Conservation (phyloP, 108 stramenopile genomes). For the Cyclotella sp. region DNA sequence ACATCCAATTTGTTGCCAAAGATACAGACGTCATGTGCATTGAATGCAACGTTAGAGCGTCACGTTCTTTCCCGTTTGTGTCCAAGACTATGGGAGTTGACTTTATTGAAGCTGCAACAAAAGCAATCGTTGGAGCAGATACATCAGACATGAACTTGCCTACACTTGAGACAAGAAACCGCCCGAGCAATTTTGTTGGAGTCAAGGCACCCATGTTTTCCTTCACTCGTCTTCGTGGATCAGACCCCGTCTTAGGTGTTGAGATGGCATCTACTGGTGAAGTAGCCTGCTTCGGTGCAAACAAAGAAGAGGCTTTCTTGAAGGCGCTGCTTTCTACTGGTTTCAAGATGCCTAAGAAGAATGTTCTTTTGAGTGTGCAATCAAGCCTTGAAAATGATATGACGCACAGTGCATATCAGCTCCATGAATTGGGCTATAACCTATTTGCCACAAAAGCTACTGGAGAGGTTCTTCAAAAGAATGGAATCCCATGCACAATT, state of each 20-base stretch:
- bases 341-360: conserved; percentile 96
- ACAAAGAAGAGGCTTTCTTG: conserved; percentile 98
- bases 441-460: conserved; percentile 92
- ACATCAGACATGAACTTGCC: conserved; percentile 92
- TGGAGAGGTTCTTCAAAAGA: conserved; percentile 81
- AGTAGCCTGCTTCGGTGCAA: conserved; percentile 98
- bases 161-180: conserved; percentile 83
- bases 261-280: conserved; percentile 99
- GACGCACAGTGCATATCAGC: conserved; percentile 86
- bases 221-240: conserved; percentile 97
- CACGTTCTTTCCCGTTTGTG: conserved; percentile 98
- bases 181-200: conserved; percentile 93
- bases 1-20: conserved; percentile 99
- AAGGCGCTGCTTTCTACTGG: conserved; percentile 94
- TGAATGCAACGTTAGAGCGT: conserved; percentile 98
- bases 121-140: conserved; percentile 84
- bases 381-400: conserved; percentile 83
- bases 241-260: conserved; percentile 98
- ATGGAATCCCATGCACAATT: conserved; percentile 83
- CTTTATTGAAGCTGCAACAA: conserved; percentile 96
- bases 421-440: conserved; percentile 90
- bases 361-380: conserved; percentile 88
- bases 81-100: conserved; percentile 98
- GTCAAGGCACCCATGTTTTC: conserved; percentile 99
- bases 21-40: conserved; percentile 97